These are phyloP conservation scores for Ogataea pilisensis DNA, from an alignment of 805 yeast genomes.

Conservation along the genomic window DNA sequence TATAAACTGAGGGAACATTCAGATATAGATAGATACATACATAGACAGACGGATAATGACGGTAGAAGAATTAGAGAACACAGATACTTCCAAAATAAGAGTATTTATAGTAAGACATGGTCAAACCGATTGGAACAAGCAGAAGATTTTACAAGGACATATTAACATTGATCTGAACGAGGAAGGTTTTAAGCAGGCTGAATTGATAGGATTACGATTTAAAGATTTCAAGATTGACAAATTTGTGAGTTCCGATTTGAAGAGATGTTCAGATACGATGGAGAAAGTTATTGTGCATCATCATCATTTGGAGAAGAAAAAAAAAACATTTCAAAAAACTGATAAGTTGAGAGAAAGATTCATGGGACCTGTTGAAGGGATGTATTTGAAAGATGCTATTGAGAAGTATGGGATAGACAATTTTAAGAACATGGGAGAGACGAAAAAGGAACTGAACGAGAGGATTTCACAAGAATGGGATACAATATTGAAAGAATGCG, in stretches of 20 bases:
- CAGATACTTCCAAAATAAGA: conserved; percentile 17
- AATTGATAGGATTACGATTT: conserved; percentile 44
- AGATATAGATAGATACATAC: no score
- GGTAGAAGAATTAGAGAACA: conserved; percentile 16
- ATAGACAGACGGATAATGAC: conserved; percentile 12
- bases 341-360: conserved; percentile 59
- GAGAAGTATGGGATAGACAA: conserved; percentile 46
- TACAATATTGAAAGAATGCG: conserved; percentile 35
- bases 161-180: conserved; percentile 59
- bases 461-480: conserved; percentile 50
- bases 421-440: conserved; percentile 67
- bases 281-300: conserved; percentile 35
- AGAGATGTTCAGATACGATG: conserved; percentile 60
- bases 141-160: conserved; percentile 78
- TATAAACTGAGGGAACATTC: no score
- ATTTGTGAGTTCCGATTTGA: conserved; percentile 48
- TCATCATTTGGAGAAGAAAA: conserved; percentile 1
- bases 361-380: conserved; percentile 80
- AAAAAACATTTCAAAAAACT: conserved; percentile 30
- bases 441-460: conserved; percentile 37
- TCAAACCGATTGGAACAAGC: conserved; percentile 69
- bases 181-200: conserved; percentile 60
- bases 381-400: conserved; percentile 62
- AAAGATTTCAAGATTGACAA: conserved; percentile 39
- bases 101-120: conserved; percentile 77